phyloP scores from a whole-genome alignment of 2,329 filamentous ascomycete genomes.

The Aspergillus sp. region DNA sequence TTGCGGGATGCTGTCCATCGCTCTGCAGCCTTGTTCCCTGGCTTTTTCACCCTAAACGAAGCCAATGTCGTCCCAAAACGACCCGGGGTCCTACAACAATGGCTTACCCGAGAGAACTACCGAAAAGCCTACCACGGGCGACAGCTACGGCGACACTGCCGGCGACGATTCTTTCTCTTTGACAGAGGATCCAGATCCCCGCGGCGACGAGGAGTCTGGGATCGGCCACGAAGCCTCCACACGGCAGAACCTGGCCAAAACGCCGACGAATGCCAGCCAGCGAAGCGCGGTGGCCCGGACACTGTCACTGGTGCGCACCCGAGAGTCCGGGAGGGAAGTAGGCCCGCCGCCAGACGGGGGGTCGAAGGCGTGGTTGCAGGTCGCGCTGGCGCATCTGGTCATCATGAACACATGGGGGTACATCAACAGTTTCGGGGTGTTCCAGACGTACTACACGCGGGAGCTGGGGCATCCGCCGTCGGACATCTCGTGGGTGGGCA shows the following conservation, averaged over 20 bases:
- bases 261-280: constrained; percentile 19
- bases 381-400: constrained; percentile 42
- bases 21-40: too few species aligned
- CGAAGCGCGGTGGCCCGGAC: constrained; percentile 17
- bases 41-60: too few species aligned
- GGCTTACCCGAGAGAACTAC: too few species aligned
- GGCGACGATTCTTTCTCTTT: constrained; percentile 6
- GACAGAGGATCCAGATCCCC: constrained; percentile 1
- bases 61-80: neutral
- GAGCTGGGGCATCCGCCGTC: constrained; percentile 34
- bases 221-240: constrained; percentile 3
- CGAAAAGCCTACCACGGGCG: neutral
- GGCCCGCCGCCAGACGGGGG: constrained; percentile 43
- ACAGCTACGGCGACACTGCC: constrained; percentile 2
- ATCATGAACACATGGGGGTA: constrained; percentile 51
- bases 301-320: constrained; percentile 28
- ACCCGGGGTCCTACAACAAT: neutral
- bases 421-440: constrained; percentile 48
- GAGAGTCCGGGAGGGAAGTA: constrained; percentile 26
- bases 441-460: constrained; percentile 45
- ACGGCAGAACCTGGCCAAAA: constrained; percentile 12
- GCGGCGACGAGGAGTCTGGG: constrained; percentile 13
- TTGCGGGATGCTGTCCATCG: too few species aligned
- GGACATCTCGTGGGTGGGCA: constrained; percentile 45
- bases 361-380: constrained; percentile 47